Base-by-base conservation (phyloP, 176 grass and related monocot genomes). In the Tuctoria greenei region DNA sequence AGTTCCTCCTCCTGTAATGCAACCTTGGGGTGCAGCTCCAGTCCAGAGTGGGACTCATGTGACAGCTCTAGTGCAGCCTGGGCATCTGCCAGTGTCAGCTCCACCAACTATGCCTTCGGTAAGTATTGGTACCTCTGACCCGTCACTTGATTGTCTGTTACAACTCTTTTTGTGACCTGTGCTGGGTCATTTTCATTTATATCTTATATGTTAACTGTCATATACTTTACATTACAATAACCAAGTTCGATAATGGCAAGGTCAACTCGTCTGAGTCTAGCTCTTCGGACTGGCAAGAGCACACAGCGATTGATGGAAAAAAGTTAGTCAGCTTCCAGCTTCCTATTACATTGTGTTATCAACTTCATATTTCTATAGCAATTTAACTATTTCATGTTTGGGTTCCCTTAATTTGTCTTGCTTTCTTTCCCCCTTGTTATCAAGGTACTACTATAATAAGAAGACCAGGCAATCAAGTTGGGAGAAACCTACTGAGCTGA, bases 381-480 rank as follows among this genome's bases (percentile, higher is more conserved):
- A 42, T 62, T 83, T 40, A 56, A 44, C 12, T 58, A 63, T 74
- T 46, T 11, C 63, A 73, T 36, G 18, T 36, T 77, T 66, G 72
- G 36, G 17, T 83, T 77, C 24, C 23, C 17, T 49, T 61, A 41
- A 57, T 60, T 83, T 20, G 61, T 18, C 65, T 49, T 54, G 23
- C 21, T 79, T 18, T 26, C 54, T 25, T 65, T 62, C 74, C 70
- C 28, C 71, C n/a, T 35, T 20, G 24, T 69, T 71, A 57, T 62
- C 39, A 69, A 99, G 95, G 69, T 99, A 99, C 60, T 99, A 99
- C 66, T 95, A 90, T 49, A 99, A 99, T 95, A 99, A 95, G 89
- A 95, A 92, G 89, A 99, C 95, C 58, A 92, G 80, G 61, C 90
- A 93, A 74, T 93, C 90, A 78, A 90, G 91, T 76, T 97, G 93